phyloP scores from a whole-genome alignment of 192 early-diverging fungal genomes.

The Geosiphon pyriformis region DNA sequence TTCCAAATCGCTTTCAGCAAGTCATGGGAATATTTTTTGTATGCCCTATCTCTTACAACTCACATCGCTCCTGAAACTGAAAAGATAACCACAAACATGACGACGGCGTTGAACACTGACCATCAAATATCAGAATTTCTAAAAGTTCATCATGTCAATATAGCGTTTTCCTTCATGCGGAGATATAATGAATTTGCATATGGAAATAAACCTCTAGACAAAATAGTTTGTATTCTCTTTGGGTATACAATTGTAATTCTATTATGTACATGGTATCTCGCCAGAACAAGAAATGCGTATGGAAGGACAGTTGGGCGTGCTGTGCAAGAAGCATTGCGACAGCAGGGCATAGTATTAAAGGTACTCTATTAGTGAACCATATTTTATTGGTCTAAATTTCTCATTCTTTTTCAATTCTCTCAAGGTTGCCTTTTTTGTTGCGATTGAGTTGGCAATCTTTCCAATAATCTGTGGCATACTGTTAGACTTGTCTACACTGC shows the following conservation, averaged over 20 bases:
- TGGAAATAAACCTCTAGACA: slow-evolving; percentile 49
- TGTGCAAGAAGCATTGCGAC: slow-evolving; percentile 39
- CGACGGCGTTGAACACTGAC: background rate
- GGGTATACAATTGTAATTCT: slow-evolving; percentile 56
- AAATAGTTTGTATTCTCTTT: slow-evolving; percentile 47
- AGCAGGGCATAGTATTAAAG: slow-evolving; percentile 57
- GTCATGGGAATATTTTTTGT: slow-evolving; percentile 19
- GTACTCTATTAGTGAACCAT: too few species aligned
- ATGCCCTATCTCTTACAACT: slow-evolving; percentile 15
- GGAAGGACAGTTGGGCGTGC: slow-evolving; percentile 39
- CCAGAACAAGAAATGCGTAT: slow-evolving; percentile 31
- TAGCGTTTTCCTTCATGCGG: slow-evolving; percentile 18
- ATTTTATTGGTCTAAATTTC: too few species aligned
- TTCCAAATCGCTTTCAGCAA: slow-evolving; percentile 28
- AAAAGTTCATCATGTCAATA: slow-evolving; percentile 2
- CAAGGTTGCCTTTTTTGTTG: slow-evolving; percentile 78
- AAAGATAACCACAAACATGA: slow-evolving; percentile 13
- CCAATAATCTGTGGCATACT: slow-evolving; percentile 84
- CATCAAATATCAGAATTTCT: slow-evolving; percentile 6
- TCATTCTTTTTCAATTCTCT: slow-evolving; percentile 6
- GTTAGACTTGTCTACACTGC: slow-evolving; percentile 76
- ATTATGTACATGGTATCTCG: slow-evolving; percentile 46
- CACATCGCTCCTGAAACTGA: background rate
- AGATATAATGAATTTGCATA: slow-evolving; percentile 44
- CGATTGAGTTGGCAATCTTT: slow-evolving; percentile 82